phyloP scores from a whole-genome alignment of 441 rosid species.

The Gossypium gossypioides region DNA sequence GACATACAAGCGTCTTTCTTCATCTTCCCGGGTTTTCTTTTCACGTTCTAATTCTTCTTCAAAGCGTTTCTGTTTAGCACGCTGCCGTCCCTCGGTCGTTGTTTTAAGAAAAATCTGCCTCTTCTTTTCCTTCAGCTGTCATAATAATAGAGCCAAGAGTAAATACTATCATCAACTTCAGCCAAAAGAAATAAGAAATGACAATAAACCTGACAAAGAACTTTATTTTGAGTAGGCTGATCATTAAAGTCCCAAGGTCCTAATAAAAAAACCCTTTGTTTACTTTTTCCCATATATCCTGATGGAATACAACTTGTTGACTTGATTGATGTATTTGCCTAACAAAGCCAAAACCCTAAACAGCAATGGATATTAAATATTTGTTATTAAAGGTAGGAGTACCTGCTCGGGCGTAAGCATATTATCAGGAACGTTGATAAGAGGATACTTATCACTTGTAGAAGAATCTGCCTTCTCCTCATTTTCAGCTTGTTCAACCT shows the following conservation, averaged over 20 bases:
- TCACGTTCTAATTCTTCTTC: conserved; percentile 76
- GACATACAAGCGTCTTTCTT: conserved; percentile 71
- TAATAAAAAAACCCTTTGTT: background rate
- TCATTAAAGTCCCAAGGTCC: background rate
- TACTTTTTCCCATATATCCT: background rate
- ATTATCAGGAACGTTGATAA: conserved; percentile 57
- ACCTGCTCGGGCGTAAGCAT: conserved; percentile 85
- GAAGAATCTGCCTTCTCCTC: conserved; percentile 59
- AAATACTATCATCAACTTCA: background rate
- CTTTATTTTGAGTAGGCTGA: background rate
- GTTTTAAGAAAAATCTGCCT: conserved; percentile 76
- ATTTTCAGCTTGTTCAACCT: conserved; percentile 53
- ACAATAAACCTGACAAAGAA: background rate
- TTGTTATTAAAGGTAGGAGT: background rate
- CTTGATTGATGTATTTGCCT: background rate
- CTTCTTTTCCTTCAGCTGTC: conserved; percentile 75
- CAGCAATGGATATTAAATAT: background rate
- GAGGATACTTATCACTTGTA: conserved; percentile 57
- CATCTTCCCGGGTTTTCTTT: conserved; percentile 63
- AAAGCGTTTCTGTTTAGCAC: conserved; percentile 77
- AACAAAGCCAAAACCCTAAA: background rate
- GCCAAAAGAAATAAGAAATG: background rate
- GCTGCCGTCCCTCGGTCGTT: conserved; percentile 71
- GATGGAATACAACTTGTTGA: background rate
- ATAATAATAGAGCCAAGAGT: conserved; percentile 8